Evolutionary conservation across 345 rosid species (phyloP), one percentile per base, ranked within the genome.

Genomic region (Arabidopsis arenosa): DNA sequence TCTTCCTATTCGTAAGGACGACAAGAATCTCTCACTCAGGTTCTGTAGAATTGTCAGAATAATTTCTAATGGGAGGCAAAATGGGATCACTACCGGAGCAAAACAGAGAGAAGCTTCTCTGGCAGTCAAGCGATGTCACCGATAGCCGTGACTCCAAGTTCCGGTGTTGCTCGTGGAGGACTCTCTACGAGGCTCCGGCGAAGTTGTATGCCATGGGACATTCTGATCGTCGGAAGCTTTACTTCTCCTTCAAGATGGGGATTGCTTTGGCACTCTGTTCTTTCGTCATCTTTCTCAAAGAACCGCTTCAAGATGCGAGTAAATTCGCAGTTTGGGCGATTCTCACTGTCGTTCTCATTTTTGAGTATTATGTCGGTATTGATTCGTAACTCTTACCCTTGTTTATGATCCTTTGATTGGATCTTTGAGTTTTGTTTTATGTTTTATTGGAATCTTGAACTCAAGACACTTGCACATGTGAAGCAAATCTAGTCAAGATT

Each of bases 251-350:
- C 2, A 91, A 91, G 79, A 84, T 91, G 93, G 94, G 92, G 0
- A 12, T 87, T 26, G 63, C 94, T 11, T 76, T 91, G 0, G 80
- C 90, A 0, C 54, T 86, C 18, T 80, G 81, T 17, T 87, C 93
- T 2, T 49, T 91, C 1, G 71, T 82, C 11, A 81, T 91, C 32
- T 87, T 90, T 70, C 78, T 88, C 9, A 90, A 80, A 73, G 89
- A 85, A 59, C 85, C 87, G 5, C 80, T 89, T 6, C 49, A 61
- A 36, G 40, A 77, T 4, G 81, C 73, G 17, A 80, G 79, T 65
- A 87, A 85, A 72, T 86, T 82, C 76, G 83, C 93, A 30, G 83
- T 91, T 62, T 91, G 97, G 97, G 91, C 93, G 4, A 80, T 91
- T 49, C 89, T 91, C 12, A 91, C 94, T 0, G 93, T 89, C 6